Conservation (phyloP, 257 asterid genomes). For the Solanum chaucha region DNA sequence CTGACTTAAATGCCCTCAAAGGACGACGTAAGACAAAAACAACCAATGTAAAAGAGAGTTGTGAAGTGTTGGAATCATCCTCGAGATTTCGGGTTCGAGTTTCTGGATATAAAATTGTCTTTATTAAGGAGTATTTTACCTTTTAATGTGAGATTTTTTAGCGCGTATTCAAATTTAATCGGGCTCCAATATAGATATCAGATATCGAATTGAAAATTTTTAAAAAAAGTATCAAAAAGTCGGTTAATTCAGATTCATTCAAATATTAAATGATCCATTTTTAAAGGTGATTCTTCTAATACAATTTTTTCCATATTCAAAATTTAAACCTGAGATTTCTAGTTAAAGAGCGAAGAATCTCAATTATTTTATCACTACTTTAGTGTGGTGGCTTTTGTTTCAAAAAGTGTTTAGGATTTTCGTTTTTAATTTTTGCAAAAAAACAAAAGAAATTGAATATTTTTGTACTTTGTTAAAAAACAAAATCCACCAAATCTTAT, state of each 20-base stretch:
- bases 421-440: background rate
- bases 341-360: fast-evolving
- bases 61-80: background rate
- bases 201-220: fast-evolving
- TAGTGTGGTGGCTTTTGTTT: background rate
- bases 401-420: background rate
- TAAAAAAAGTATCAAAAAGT: fast-evolving
- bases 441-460: background rate
- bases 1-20: background rate
- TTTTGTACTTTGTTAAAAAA: background rate
- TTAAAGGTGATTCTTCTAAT: too few relatives aligned
- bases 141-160: fast-evolving
- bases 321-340: background rate
- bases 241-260: fast-evolving
- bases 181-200: too few relatives aligned
- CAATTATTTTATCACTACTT: background rate
- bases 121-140: too few relatives aligned
- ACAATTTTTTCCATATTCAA: background rate
- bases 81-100: too few relatives aligned
- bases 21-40: background rate
- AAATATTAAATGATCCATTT: too few relatives aligned
- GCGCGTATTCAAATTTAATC: fast-evolving
- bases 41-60: background rate
- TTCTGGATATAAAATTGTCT: fast-evolving
- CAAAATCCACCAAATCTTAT: background rate